Conservation (phyloP, 2,329 filamentous ascomycete genomes). For the Tolypocladium tundrense region DNA sequence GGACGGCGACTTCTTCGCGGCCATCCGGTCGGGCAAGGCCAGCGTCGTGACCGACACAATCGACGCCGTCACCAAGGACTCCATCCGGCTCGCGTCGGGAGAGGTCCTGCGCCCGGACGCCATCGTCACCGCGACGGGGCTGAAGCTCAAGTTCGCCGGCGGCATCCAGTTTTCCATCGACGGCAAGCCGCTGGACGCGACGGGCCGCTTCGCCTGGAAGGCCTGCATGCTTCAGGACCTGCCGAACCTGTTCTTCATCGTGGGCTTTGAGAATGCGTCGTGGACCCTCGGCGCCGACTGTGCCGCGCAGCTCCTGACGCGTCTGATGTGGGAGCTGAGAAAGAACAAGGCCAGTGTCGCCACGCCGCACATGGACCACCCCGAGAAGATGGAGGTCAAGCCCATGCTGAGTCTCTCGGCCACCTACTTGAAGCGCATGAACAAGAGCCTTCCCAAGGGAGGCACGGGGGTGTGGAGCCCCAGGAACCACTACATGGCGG, state of each 20-base stretch:
- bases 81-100: slow-evolving; percentile 33
- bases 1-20: slow-evolving; percentile 34
- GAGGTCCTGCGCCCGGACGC: slow-evolving; percentile 43
- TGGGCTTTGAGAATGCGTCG: slow-evolving; percentile 49
- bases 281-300: slow-evolving; percentile 55
- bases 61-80: slow-evolving; percentile 28
- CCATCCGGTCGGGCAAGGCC: slow-evolving; percentile 26
- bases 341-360: slow-evolving; percentile 29
- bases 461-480: slow-evolving; percentile 26
- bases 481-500: slow-evolving; percentile 17
- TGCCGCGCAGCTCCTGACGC: slow-evolving; percentile 35
- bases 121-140: slow-evolving; percentile 56
- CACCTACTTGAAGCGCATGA: slow-evolving; percentile 38
- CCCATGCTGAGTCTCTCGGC: slow-evolving; percentile 33
- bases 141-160: slow-evolving; percentile 45
- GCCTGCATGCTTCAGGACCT: slow-evolving; percentile 50
- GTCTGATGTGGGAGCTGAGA: slow-evolving; percentile 40
- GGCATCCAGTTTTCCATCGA: slow-evolving; percentile 41
- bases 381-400: slow-evolving; percentile 24
- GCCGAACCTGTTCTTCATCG: slow-evolving; percentile 47
- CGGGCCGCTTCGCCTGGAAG: slow-evolving; percentile 45
- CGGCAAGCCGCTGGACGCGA: slow-evolving; percentile 29
- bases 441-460: slow-evolving; percentile 32
- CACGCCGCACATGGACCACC: slow-evolving; percentile 28
- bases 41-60: slow-evolving; percentile 36